phyloP scores from a whole-genome alignment of 2,329 filamentous ascomycete genomes.

The Paradendryphiella salina region DNA sequence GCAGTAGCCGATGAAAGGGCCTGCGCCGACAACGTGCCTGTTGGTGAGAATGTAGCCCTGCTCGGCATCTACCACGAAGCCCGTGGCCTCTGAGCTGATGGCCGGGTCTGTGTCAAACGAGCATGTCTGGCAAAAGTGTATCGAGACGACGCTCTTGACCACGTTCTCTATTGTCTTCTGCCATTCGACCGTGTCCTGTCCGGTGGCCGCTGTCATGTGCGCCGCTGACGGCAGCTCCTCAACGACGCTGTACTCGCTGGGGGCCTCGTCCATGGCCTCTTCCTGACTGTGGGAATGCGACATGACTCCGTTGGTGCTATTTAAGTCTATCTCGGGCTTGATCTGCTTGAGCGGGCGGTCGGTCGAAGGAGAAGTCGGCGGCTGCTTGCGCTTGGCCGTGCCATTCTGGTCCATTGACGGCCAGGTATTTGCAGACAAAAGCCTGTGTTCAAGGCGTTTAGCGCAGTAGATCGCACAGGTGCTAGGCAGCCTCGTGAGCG shows the following conservation, averaged over 20 bases:
- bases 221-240: constrained; percentile 43
- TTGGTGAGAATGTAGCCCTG: constrained; percentile 68
- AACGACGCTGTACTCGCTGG: constrained; percentile 46
- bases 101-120: constrained; percentile 97
- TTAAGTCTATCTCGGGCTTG: constrained; percentile 52
- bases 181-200: constrained; percentile 79
- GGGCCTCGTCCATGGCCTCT: constrained; percentile 41
- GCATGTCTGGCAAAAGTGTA: constrained; percentile 96
- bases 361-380: constrained; percentile 49
- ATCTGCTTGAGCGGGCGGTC: constrained; percentile 61
- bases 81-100: constrained; percentile 91
- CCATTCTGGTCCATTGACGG: constrained; percentile 55
- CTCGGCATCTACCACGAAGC: constrained; percentile 95
- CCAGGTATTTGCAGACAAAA: constrained; percentile 8
- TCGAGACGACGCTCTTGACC: constrained; percentile 95
- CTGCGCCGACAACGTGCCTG: constrained; percentile 86
- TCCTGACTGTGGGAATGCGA: constrained; percentile 25
- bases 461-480: constrained; percentile 11
- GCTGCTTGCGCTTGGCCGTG: constrained; percentile 61
- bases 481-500: neutral
- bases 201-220: constrained; percentile 48
- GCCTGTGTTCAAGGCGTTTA: constrained; percentile 9
- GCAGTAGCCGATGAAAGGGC: constrained; percentile 96
- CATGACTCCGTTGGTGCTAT: constrained; percentile 44
- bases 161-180: constrained; percentile 93